Percentiles rank a stretch among this genome's conserved stretches.
Evolutionary conservation across 2,329 filamentous ascomycete species (phyloP).

Genomic region (Monilinia aucupariae): DNA sequence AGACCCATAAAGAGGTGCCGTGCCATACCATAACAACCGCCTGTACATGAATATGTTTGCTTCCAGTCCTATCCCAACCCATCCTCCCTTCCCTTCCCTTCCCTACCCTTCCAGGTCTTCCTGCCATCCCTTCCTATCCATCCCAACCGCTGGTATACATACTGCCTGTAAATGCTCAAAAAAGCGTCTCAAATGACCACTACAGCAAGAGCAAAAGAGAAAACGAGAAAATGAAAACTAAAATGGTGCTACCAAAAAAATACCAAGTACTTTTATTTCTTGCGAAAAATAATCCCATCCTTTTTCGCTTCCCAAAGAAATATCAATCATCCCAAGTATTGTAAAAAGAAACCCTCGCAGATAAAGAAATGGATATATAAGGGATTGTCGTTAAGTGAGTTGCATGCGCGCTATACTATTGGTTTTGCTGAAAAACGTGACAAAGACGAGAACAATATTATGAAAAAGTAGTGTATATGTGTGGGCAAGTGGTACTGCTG

Average conservation of each 20-base stretch:
- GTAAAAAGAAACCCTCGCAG: neutral
- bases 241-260: neutral
- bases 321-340: constrained; percentile 9
- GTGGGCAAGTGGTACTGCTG: neutral
- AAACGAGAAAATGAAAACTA: neutral
- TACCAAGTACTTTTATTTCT: constrained; percentile 10
- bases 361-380: constrained; percentile 18
- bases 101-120: neutral
- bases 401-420: constrained; percentile 8
- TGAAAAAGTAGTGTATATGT: constrained; percentile 3
- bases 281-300: constrained; percentile 4
- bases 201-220: neutral
- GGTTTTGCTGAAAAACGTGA: constrained; percentile 1
- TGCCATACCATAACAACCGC: constrained; percentile 6
- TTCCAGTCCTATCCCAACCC: neutral
- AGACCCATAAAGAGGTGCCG: neutral
- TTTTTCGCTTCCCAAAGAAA: constrained; percentile 2
- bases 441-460: constrained; percentile 8
- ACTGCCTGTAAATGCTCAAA: constrained; percentile 3
- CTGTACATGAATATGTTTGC: constrained; percentile 3
- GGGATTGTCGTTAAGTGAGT: constrained; percentile 5
- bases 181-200: constrained; percentile 6
- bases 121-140: neutral
- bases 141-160: constrained; percentile 10
- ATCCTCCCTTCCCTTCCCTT: neutral